Evolutionary conservation across 805 yeast species (phyloP).

Genomic region (Kluyveromyces wickerhamii): DNA sequence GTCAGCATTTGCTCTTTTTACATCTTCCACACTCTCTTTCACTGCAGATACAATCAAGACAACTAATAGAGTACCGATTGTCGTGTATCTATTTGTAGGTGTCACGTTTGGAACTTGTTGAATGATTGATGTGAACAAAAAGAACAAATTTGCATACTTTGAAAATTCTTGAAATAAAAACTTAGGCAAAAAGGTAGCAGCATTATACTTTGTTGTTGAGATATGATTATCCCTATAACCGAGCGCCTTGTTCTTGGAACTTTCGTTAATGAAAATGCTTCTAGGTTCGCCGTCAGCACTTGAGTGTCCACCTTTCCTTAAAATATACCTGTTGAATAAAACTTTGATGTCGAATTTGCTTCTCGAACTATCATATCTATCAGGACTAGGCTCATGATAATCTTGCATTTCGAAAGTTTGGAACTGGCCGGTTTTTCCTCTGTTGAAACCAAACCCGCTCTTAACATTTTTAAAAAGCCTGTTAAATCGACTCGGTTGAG

Average conservation of each 20-base stretch:
- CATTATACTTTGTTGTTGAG: constrained; percentile 90
- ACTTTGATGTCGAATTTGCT: constrained; percentile 33
- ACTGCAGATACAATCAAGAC: constrained; percentile 87
- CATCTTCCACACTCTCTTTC: constrained; percentile 85
- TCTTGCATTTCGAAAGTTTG: constrained; percentile 27
- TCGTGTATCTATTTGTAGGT: constrained; percentile 93
- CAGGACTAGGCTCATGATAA: constrained; percentile 18
- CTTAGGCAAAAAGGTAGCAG: constrained; percentile 89
- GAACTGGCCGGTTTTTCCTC: constrained; percentile 5
- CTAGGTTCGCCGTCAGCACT: constrained; percentile 42
- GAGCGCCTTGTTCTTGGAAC: constrained; percentile 42
- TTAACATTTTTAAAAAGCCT: constrained; percentile 15
- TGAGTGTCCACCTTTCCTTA: constrained; percentile 23
- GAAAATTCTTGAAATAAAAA: constrained; percentile 94
- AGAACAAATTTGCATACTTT: constrained; percentile 92
- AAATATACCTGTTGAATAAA: constrained; percentile 30
- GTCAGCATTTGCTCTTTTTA: constrained; percentile 83
- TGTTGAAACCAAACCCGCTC: constrained; percentile 12
- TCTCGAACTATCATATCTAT: constrained; percentile 25
- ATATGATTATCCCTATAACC: constrained; percentile 76
- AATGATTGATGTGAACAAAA: constrained; percentile 81
- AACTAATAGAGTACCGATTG: constrained; percentile 80
- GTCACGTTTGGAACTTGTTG: constrained; percentile 97
- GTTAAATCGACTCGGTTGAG: constrained; percentile 15
- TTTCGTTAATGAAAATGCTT: constrained; percentile 60